Evolutionary conservation across 495 filamentous ascomycete genomes (phyloP).

Genomic region (Daldinia bambusicola): DNA sequence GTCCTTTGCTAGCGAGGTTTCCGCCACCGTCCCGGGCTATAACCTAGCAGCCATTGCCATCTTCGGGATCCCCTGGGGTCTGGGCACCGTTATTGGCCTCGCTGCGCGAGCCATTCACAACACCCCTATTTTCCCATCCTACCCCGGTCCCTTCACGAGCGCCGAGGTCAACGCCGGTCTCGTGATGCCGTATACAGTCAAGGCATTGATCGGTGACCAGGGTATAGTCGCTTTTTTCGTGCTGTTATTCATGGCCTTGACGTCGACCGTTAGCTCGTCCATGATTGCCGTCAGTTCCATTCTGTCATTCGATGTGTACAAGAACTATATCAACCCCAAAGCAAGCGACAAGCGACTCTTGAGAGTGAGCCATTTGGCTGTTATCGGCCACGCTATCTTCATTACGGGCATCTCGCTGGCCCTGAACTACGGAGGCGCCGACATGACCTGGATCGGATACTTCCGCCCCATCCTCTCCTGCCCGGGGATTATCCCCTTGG

Average conservation of each 20-base stretch:
- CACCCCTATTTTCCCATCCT: conserved; percentile 71
- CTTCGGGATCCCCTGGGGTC: conserved; percentile 90
- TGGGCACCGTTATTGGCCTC: conserved; percentile 83
- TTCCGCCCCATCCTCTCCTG: conserved; percentile 85
- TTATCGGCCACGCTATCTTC: conserved; percentile 73
- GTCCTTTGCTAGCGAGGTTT: conserved; percentile 58
- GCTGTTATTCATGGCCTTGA: conserved; percentile 90
- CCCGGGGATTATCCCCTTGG: conserved; percentile 77
- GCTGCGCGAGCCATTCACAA: conserved; percentile 78
- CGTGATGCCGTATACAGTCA: conserved; percentile 80
- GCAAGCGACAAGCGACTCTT: conserved; percentile 75
- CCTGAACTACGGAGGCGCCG: conserved; percentile 66
- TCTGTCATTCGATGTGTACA: conserved; percentile 85
- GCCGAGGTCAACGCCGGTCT: conserved; percentile 80
- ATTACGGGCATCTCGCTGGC: conserved; percentile 80
- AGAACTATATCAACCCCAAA: conserved; percentile 62
- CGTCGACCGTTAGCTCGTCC: conserved; percentile 80
- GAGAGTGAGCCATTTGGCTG: conserved; percentile 76
- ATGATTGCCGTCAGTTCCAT: conserved; percentile 86
- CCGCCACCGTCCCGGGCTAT: conserved; percentile 80
- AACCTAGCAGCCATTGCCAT: conserved; percentile 82
- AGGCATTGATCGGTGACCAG: conserved; percentile 79
- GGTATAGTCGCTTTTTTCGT: conserved; percentile 81
- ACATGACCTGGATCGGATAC: conserved; percentile 69
- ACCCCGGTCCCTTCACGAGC: conserved; percentile 67